phyloP scores from a whole-genome alignment of 2,329 filamentous ascomycete genomes.

The Monosporascus sp. region DNA sequence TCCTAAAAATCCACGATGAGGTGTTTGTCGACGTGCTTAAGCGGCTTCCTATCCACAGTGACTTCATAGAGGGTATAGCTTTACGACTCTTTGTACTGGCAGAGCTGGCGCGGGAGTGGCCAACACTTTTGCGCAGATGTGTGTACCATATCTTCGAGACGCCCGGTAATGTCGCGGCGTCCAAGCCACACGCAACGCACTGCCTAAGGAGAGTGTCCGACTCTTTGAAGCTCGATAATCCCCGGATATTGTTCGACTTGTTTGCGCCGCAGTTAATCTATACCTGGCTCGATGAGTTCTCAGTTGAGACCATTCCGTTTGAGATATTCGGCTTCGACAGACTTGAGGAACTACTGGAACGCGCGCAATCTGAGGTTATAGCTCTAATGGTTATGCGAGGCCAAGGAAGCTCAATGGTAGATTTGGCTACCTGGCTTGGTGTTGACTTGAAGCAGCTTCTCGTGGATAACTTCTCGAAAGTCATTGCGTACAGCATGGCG shows the following conservation, averaged over 20 bases:
- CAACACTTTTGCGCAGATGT: conserved; percentile 77
- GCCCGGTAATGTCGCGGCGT: conserved; percentile 63
- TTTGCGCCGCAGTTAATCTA: conserved; percentile 88
- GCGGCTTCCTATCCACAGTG: conserved; percentile 67
- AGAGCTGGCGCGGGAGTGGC: conserved; percentile 75
- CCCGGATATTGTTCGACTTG: conserved; percentile 69
- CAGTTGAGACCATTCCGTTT: conserved; percentile 70
- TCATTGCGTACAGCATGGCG: conserved; percentile 77
- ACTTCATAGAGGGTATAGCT: conserved; percentile 76
- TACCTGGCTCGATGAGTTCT: conserved; percentile 73
- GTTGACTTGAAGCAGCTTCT: conserved; percentile 54
- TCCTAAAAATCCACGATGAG: conserved; percentile 76
- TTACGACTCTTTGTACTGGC: conserved; percentile 73
- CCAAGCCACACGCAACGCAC: conserved; percentile 63
- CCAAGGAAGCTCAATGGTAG: conserved; percentile 56
- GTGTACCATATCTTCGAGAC: conserved; percentile 95
- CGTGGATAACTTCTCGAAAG: conserved; percentile 65
- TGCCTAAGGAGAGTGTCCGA: conserved; percentile 65
- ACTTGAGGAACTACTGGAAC: conserved; percentile 62
- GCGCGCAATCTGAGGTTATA: conserved; percentile 71
- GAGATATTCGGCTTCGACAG: conserved; percentile 74
- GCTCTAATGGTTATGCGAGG: conserved; percentile 80
- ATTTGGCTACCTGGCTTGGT: conserved; percentile 55
- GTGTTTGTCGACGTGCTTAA: conserved; percentile 81
- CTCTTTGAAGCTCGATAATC: conserved; percentile 57